Conservation (phyloP, 345 rosid genomes). For the Eutrema japonicum region DNA sequence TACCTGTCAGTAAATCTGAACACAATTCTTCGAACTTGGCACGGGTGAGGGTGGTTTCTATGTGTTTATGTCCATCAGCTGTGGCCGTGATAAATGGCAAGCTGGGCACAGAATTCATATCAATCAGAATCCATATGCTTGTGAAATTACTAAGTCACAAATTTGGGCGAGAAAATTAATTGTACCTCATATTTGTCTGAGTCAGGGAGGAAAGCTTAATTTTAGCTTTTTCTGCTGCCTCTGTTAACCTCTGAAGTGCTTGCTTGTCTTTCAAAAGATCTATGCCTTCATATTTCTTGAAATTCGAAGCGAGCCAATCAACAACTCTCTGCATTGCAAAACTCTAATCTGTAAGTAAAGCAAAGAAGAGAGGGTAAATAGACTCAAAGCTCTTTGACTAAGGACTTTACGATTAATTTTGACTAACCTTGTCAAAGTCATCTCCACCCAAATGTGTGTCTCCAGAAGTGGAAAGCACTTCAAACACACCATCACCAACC, state of each 20-base stretch:
- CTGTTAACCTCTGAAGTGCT: conserved; percentile 95
- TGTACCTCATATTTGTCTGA: conserved; percentile 82
- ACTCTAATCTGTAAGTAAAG: background rate
- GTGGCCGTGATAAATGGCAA: conserved; percentile 99
- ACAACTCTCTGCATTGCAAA: conserved; percentile 73
- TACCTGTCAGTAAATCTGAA: conserved; percentile 89
- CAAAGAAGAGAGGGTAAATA: background rate
- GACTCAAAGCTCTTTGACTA: background rate
- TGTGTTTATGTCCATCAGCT: conserved; percentile 98
- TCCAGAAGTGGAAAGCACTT: conserved; percentile 97
- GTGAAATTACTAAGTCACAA: background rate
- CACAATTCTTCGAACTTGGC: conserved; percentile 94
- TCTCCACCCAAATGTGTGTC: conserved; percentile 99
- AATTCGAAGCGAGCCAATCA: conserved; percentile 84
- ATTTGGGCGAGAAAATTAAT: background rate
- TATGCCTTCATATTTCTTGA: conserved; percentile 91
- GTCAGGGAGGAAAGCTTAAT: conserved; percentile 95
- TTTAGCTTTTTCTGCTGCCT: conserved; percentile 95
- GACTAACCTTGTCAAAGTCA: conserved; percentile 87
- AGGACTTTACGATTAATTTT: background rate
- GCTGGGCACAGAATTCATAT: conserved; percentile 43
- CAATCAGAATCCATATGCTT: background rate
- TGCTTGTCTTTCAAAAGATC: conserved; percentile 97
- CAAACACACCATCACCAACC: conserved; percentile 99
- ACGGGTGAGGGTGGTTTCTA: conserved; percentile 88